Percentiles rank a stretch among this genome's conserved stretches.
phyloP scores from a whole-genome alignment of 169 alveolate species.

The Eimeria zaria region DNA sequence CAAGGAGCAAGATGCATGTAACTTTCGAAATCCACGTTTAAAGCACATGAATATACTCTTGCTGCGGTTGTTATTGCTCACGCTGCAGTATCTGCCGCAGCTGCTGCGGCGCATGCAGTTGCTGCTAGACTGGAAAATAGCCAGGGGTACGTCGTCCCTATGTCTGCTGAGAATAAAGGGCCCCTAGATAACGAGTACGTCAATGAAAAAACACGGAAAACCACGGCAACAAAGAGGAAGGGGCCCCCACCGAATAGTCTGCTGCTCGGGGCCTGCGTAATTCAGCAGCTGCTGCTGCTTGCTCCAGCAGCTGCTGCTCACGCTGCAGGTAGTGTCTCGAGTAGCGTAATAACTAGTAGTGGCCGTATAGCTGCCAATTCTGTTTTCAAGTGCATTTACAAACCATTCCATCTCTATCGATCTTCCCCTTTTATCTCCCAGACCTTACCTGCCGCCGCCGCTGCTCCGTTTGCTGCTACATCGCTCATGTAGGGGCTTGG shows the following conservation, averaged over 20 bases:
- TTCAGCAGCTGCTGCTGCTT: slow-evolving; percentile 70
- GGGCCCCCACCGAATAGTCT: slow-evolving; percentile 66
- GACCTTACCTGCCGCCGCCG: background rate
- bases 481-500: slow-evolving; percentile 57
- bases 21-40: background rate
- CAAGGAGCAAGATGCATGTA: background rate
- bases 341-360: background rate
- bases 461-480: background rate
- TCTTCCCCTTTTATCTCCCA: background rate
- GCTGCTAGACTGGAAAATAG: slow-evolving; percentile 41
- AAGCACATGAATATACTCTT: background rate
- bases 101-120: slow-evolving; percentile 67
- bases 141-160: slow-evolving; percentile 37
- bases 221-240: slow-evolving; percentile 31
- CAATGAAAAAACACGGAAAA: slow-evolving; percentile 26
- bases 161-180: slow-evolving; percentile 42
- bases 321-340: slow-evolving; percentile 43
- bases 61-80: slow-evolving; percentile 7
- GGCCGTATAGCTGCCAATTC: background rate
- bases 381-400: background rate
- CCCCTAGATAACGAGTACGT: slow-evolving; percentile 7
- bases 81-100: slow-evolving; percentile 30
- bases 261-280: slow-evolving; percentile 71
- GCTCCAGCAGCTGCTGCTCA: slow-evolving; percentile 73
- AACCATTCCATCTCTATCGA: background rate